Conservation (phyloP, 441 rosid species). For the Croton laevigatus region DNA sequence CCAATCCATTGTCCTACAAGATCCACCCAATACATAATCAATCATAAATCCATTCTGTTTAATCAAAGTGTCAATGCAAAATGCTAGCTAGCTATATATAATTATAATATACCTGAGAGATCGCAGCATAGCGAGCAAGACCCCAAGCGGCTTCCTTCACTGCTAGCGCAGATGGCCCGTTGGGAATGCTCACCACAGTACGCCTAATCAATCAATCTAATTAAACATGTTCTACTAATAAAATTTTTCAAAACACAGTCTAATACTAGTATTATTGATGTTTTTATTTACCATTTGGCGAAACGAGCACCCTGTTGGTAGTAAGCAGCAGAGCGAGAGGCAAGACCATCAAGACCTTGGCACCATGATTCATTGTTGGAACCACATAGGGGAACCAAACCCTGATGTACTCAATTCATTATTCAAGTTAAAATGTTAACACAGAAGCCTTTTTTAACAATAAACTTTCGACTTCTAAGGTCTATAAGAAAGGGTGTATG, state of each 20-base stretch:
- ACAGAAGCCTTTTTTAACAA: background rate
- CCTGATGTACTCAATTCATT: constrained; percentile 41
- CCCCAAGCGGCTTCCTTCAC: constrained; percentile 99
- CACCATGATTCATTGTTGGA: constrained; percentile 94
- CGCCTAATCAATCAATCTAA: constrained; percentile 50
- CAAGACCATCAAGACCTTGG: constrained; percentile 94
- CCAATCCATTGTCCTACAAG: constrained; percentile 77
- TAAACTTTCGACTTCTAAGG: too few relatives aligned
- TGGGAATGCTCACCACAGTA: constrained; percentile 94
- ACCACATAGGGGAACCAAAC: constrained; percentile 84
- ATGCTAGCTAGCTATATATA: background rate
- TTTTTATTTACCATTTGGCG: constrained; percentile 68
- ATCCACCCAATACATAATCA: background rate
- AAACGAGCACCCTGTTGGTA: constrained; percentile 97
- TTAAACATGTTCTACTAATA: too few relatives aligned
- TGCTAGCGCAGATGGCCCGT: constrained; percentile 89
- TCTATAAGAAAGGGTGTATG: background rate
- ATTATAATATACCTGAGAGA: constrained; percentile 57
- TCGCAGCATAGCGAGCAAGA: constrained; percentile 93
- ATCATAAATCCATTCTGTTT: background rate
- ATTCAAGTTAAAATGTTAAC: constrained; percentile 3
- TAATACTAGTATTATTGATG: background rate
- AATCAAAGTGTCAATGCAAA: background rate
- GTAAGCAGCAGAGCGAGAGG: constrained; percentile 90
- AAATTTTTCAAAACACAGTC: too few relatives aligned